Base-by-base conservation (phyloP, 768 basidiomycete species). In the Psilocybe azurescens region DNA sequence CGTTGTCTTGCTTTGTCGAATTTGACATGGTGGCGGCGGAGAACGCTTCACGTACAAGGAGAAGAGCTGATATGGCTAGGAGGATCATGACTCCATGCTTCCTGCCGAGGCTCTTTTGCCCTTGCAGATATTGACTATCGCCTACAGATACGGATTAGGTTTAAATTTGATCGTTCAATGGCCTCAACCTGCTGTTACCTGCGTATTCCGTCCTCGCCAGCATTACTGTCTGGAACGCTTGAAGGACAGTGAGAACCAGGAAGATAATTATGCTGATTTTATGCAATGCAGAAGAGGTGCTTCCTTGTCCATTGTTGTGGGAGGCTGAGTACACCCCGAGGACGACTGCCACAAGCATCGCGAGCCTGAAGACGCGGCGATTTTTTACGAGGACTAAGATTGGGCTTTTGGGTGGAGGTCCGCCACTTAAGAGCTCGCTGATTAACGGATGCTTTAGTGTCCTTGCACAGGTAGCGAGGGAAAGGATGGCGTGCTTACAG, bases 41-140 rank as follows among this genome's bases (percentile, higher is more conserved):
- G 62, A 77, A 82, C 0, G 59, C 59, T 60, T 81, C 78, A n/a
- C 80, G 74, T 4, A 80, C 58, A 10, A 82, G 65, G 18, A 81
- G 70, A 11, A 81, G 64, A 3, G 70, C 14, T 0, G 78, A 70
- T 20, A 80, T 77, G 4, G 67, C 18, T 24, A 65, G 59, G n/a
- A 81, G 67, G 24, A 83, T 72, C 18, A 67, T 65, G 9, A 68
- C 64, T 3, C 74, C 76, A 30, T 78, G 66, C 14, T 66, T 66
- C 16, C 68, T 64, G 18, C 76, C 77, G 16, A 73, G 70, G 16
- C 29, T 20, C 10, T 53, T 29, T 18, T 63, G 56, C 13, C 53
- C 54, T 10, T 59, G 46, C 18, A 41, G 47, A 14, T 56, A 53
- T 14, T 29, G 53, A 13, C 24, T 55, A 4, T 49, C 55, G n/a